Conservation (phyloP, 1,139 yeast species). For the Pichia sp. region DNA sequence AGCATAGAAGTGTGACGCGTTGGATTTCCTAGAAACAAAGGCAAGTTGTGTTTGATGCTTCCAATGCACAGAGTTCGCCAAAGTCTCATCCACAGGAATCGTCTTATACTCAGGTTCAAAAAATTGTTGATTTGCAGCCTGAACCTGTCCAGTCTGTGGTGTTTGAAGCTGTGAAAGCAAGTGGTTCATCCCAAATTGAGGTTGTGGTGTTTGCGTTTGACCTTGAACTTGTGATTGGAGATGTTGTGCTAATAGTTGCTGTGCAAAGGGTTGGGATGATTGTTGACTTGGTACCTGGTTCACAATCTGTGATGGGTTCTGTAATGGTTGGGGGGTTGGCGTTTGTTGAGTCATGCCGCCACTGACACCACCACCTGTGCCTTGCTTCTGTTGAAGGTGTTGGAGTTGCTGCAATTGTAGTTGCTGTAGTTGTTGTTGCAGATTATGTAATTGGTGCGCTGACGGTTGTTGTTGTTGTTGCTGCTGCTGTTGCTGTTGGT, state of each 20-base stretch:
- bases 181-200: slow-evolving; percentile 8
- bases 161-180: slow-evolving; percentile 10
- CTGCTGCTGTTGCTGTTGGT: slow-evolving; percentile 16
- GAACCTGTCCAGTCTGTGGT: slow-evolving; percentile 10
- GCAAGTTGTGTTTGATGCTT: slow-evolving; percentile 81
- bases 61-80: slow-evolving; percentile 60
- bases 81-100: slow-evolving; percentile 31
- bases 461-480: slow-evolving; percentile 14
- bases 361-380: too few relatives aligned
- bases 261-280: slow-evolving; percentile 14
- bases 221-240: slow-evolving; percentile 7
- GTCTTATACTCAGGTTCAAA: slow-evolving; percentile 25
- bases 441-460: slow-evolving; percentile 13
- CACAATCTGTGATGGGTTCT: slow-evolving; percentile 16
- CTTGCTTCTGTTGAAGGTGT: slow-evolving; percentile 22
- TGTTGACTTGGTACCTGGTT: slow-evolving; percentile 10
- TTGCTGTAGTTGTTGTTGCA: slow-evolving; percentile 16
- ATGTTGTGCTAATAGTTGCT: slow-evolving; percentile 15
- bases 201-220: slow-evolving; percentile 9
- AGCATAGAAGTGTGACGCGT: slow-evolving; percentile 78
- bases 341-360: slow-evolving; percentile 18
- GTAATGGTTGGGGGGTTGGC: slow-evolving; percentile 10
- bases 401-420: slow-evolving; percentile 24
- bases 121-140: slow-evolving; percentile 17
- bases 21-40: slow-evolving; percentile 68